Base-by-base conservation (phyloP, 192 early-diverging fungal species). In the Coemansia aciculifera region DNA sequence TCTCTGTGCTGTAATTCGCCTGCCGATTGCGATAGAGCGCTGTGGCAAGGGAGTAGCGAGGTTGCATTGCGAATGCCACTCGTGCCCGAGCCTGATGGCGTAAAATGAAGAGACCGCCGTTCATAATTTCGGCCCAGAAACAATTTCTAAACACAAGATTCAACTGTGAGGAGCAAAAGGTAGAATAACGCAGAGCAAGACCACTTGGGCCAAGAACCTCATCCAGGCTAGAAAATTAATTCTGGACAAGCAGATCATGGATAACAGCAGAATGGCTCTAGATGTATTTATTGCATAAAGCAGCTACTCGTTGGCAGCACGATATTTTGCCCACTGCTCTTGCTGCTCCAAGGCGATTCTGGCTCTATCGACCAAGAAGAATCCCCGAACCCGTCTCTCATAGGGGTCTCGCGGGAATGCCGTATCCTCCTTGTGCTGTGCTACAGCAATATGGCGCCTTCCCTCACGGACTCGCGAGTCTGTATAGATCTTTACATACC, bases 401-500 rank as follows among this genome's bases (percentile, higher is more conserved):
- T 85, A 81, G 11, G 77, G 64, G 19, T 85, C 79, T 31, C 84
- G 84, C 38, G 92, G 90, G 56, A 92, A 85, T 29, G 79, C 68
- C 11, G 46, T 78, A 24, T 88, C 86, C 29, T 89, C 85, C 67
- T 86, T 86, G 42, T 87, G 63, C 62, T 88, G 74, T 1, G 87
- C 78, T 9, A 93, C 88, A 11, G 89, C 90, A 68, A 93, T 85
- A 75, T 81, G 87, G 31, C 89, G 85, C 40, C 88, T 83, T 49
- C 83, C 85, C 65, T 90, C 62, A 34, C 79, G 75, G 66, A 76
- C 89, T 61, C 84, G 81, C 52, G 86, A 85, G 59, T 92, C 86
- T 37, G 79, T 84, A 63, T 93, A 93, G 40, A 92, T 89, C 65
- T 84, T 86, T n/a, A 93, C 89, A 54, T 81, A 91, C 12, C 92